Base-by-base conservation (phyloP, 495 filamentous ascomycete species). In the Penicillium arizonense region DNA sequence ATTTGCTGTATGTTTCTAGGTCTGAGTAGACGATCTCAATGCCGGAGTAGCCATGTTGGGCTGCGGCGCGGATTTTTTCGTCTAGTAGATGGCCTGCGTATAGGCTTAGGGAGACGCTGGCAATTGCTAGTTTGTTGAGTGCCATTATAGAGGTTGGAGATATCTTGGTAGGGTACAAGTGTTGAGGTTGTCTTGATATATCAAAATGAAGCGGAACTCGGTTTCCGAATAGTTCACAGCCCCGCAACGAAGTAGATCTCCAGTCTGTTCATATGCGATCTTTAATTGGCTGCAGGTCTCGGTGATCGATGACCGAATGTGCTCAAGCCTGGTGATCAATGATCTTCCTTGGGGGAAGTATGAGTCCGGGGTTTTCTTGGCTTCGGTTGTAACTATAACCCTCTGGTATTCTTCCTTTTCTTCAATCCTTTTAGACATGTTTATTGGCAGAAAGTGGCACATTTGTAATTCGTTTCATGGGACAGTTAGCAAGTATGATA, bases 21-120 rank as follows among this genome's bases (percentile, higher is more conserved):
- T 92, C 87, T 61, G 85, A 84, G 62, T 83, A 83, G 68, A 88
- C 88, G 32, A 90, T 72, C 62, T 91, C 88, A 50, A 91, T 77
- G 26, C 82, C 87, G 38, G 75, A 62, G 62, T 82, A 82, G 11
- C 85, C 85, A 52, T 84, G 71, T 37, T 76, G 64, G 5, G 77
- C 68, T 6, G 88, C 85, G 51, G 78, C 77, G 36, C 75, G 72
- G 44, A 92, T 78, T 65, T 88, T 90, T 49, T 74, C 56, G 36
- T 71, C 68, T 30, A 91, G 72, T 1, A 69, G 62, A 63, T 91
- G 87, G 55, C 78, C 79, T 33, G 72, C 72, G 12, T 81, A 78
- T 47, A 85, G 84, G 41, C 87, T 86, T 0, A 89, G 72, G 4
- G 85, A 88, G 64, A 87, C 80, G 24, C 83, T 86, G 37, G 77